These are phyloP conservation scores for Colletotrichum noveboracense DNA, from an alignment of 2,329 filamentous ascomycete species.

Conservation along the genomic window DNA sequence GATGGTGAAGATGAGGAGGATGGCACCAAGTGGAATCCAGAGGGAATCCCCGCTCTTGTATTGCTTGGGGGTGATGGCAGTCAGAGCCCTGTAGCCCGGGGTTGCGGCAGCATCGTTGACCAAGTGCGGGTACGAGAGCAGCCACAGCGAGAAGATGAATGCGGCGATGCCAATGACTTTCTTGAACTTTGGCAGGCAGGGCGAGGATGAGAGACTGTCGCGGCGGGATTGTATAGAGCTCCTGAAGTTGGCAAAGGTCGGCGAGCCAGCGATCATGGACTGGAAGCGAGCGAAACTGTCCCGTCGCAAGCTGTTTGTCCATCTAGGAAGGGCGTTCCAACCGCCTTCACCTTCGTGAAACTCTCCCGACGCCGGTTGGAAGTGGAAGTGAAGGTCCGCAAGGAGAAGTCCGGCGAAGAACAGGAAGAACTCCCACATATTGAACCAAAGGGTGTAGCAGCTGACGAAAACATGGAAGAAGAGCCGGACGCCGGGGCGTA, in stretches of 20 bases:
- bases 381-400: conserved; percentile 21
- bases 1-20: neutral
- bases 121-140: neutral
- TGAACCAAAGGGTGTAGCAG: conserved; percentile 39
- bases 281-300: neutral
- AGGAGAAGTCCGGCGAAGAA: conserved; percentile 1
- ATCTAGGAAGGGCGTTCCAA: neutral
- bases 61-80: neutral
- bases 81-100: neutral
- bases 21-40: conserved; percentile 2
- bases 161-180: neutral
- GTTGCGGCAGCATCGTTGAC: neutral
- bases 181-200: neutral
- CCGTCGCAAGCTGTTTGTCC: neutral
- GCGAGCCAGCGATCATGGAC: neutral
- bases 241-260: neutral
- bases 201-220: neutral
- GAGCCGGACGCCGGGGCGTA: conserved; percentile 48
- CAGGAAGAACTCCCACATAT: conserved; percentile 12
- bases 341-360: neutral
- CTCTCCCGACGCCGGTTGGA: conserved; percentile 30
- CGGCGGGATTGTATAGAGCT: neutral
- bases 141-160: neutral
- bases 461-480: conserved; percentile 42
- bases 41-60: neutral